Evolutionary conservation across 129 eudicot species (phyloP), one percentile per base, ranked within the genome.

Genomic region (Kitagawia praeruptora): DNA sequence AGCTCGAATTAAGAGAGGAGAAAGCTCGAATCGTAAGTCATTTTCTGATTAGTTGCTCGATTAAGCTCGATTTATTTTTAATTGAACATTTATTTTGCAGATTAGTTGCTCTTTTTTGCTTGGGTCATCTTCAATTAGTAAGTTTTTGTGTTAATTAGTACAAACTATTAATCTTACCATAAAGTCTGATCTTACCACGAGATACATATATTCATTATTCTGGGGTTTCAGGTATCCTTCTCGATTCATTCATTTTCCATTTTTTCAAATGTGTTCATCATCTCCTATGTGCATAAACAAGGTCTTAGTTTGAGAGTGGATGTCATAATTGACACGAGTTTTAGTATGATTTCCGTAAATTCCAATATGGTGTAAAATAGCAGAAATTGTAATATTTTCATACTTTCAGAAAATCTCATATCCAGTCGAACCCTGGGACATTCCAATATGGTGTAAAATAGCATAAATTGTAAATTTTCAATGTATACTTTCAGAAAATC

Each of bases 161-260:
- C 80, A 83, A 75, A 89, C 92, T 42, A 93, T 94, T 56, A 80
- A 78, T 82, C 96, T 94, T 37, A 90, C 96, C 41, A 76, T 87
- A 25, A 70, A 80, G 31, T 14, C 42, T 8, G 86, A 82, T 70
- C 13, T 86, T 28, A 28, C 86, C 45, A 87, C 91, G 49, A 88
- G 98, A 94, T 94, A 92, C 38, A 64, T 86, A 31, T 94, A 92
- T 86, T 90, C 98, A 69, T 81, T 94, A 31, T 90, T 91, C 82
- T 94, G 98, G 98, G 98, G 98, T 31, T 92, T 92, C 98, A 90
- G 98, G 98, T 94, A 91, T 75, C 27, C 80, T 82, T 48, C 42
- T 47, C 64, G 6, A 8, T 73, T 76, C 28, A 10, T 70, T 76
- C 18, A 6, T 76, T 61, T 37, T 64, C 41, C 16, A 10, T 70